Evolutionary conservation across 1,139 yeast genomes (phyloP), one percentile per base, ranked within the genome.

Genomic region (Candida anutae): DNA sequence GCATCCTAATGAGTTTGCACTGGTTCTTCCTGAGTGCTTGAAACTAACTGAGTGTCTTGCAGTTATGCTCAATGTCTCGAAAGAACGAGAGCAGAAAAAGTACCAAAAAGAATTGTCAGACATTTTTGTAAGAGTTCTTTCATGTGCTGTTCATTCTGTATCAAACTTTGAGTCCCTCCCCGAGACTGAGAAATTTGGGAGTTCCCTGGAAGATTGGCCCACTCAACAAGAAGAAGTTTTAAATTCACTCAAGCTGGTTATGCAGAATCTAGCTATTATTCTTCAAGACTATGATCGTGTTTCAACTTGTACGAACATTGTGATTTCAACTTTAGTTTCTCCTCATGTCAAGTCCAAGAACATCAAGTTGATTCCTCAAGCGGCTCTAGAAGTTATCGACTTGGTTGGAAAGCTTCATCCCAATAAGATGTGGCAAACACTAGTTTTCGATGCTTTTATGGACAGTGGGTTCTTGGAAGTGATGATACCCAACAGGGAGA

Each of bases 21-120:
- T 53, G 2, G 48, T 79, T 1, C 50, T 75, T 24, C 70, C 83
- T 2, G 67, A 63, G 24, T 43, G 78, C 5, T 52, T 84, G 25
- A 62, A 57, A 25, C 62, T 78, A 28, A 48, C 71, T 3, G 61
- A 70, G 2, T 50, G 66, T 1, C 50, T 84, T 27, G 70, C 81
- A 1, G 46, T 58, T 13, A 82, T 84, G 41, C 44, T 81, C 5
- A 64, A 67, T 13, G 55, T 55, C n/a, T 62, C 77, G 2, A 75
- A 75, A 35, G 64, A 74, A 42, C 80, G 83, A 4, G 79, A 77
- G 23, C 76, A 69, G 36, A 73, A 64, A 38, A 72, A 73, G 40
- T 54, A 66, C 16, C 67, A 71, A 33, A 79, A 74, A 40, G 96
- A 87, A 20, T 48, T 85, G 19, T 55, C 75, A 2, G 95, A 85